A percentile compares a stretch with the other conserved stretches of the same genome.
Evolutionary conservation across 495 filamentous ascomycete species (phyloP).

Genomic region (Astrocystis sublimbata): DNA sequence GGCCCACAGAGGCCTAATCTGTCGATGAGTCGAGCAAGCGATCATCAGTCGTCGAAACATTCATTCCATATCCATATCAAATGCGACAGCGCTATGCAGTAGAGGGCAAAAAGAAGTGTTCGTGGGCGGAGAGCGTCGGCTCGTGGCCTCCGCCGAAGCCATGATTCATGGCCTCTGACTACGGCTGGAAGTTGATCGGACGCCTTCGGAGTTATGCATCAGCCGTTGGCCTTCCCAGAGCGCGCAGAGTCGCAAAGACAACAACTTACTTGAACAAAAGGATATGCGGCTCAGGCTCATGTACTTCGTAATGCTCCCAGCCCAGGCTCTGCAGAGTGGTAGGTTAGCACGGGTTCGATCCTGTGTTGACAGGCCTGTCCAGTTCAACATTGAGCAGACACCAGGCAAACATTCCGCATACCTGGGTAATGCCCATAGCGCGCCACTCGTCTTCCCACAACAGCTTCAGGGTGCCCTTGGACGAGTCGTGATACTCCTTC

Average conservation of each 20-base stretch:
- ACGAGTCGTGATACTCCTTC: conserved; percentile 87
- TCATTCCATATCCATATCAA: conserved; percentile 37
- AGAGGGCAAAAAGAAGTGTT: conserved; percentile 32
- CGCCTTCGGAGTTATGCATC: conserved; percentile 53
- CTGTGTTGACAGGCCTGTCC: not conserved
- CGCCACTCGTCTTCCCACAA: conserved; percentile 99
- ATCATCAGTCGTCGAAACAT: conserved; percentile 33
- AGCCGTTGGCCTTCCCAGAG: not conserved
- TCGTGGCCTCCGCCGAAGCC: conserved; percentile 5
- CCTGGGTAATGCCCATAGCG: conserved; percentile 93
- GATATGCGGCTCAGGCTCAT: conserved; percentile 97
- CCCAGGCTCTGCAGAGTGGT: conserved; percentile 71
- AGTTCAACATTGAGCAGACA: no score
- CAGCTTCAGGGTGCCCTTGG: conserved; percentile 90
- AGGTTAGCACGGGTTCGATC: conserved; percentile 24
- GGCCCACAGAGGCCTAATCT: not conserved
- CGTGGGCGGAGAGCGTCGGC: conserved; percentile 1
- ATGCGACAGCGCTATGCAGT: conserved; percentile 47
- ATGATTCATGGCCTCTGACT: conserved; percentile 40
- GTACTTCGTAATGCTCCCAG: conserved; percentile 99
- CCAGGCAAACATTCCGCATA: conserved; percentile 36
- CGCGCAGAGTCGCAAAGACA: conserved; percentile 6
- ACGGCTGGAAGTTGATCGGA: conserved; percentile 82
- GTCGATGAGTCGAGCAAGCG: conserved; percentile 20
- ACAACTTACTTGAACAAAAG: conserved; percentile 98